Conservation (phyloP, 306 rosid genomes). For the Glycyrrhiza uralensis region DNA sequence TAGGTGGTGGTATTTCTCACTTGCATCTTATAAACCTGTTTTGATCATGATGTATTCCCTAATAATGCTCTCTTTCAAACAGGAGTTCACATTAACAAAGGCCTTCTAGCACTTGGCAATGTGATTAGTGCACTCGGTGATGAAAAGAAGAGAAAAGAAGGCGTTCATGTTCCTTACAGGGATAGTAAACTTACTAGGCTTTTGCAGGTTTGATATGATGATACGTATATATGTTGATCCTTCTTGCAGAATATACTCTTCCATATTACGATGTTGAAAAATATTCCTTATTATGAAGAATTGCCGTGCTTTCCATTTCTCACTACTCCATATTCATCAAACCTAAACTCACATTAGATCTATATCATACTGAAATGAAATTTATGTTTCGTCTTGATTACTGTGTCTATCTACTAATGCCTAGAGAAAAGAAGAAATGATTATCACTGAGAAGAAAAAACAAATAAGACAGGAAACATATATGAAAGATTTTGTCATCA, state of each 20-base stretch:
- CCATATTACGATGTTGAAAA: not conserved
- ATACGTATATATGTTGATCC: constrained; percentile 15
- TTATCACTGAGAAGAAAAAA: not conserved
- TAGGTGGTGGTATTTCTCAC: constrained; percentile 1
- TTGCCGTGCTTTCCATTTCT: not conserved
- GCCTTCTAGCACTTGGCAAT: constrained; percentile 95
- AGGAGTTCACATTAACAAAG: constrained; percentile 96
- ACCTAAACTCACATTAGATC: not conserved
- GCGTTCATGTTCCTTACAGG: constrained; percentile 88
- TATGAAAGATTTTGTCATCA: constrained; percentile 1
- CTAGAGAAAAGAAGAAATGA: not conserved
- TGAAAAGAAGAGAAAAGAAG: constrained; percentile 96
- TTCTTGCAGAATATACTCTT: not conserved
- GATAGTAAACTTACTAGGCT: constrained; percentile 97
- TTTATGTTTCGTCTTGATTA: not conserved
- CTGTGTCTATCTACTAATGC: not conserved
- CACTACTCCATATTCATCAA: not conserved
- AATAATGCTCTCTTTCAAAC: constrained; percentile 30
- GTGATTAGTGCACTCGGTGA: constrained; percentile 98
- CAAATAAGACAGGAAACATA: constrained; percentile 2
- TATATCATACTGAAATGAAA: constrained; percentile 8
- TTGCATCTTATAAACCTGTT: not conserved
- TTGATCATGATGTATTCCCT: constrained; percentile 16
- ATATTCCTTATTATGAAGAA: not conserved
- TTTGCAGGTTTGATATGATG: constrained; percentile 65